Base-by-base conservation (phyloP, 2,329 filamentous ascomycete genomes). In the Claviceps africana region DNA sequence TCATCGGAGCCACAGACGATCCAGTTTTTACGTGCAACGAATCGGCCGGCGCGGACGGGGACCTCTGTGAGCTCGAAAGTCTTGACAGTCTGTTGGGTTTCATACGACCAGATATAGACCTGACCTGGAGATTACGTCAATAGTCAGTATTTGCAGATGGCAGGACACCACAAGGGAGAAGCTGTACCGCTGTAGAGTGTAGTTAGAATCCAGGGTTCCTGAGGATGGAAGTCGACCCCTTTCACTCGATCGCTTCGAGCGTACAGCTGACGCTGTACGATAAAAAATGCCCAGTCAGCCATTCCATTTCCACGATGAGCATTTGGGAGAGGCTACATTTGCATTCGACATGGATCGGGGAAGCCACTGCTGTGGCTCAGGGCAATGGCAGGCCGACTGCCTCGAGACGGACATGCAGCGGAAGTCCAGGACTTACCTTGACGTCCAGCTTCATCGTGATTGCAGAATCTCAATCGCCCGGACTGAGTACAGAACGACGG, bases 11-110 rank as follows among this genome's bases (percentile, higher is more conserved):
- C 93, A 72, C 88, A 93, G 52, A 95, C 88, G 61, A 95, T 94
- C 93, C 93, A 98, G 72, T 97, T 98, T 82, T 98, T 98, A 62
- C 93, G 82, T 60, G 93, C 88, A 65, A 98, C 82, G 70, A 98
- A 98, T 61, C 93, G 87, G 64, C 93, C 93, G 56, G 93, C 93
- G 70, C 93, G 86, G 54, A 98, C 91, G 58, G 93, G 93, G 49
- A 98, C 93, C 77, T 98, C 93, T 66, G 91, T 96, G 59, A 97
- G 83, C 74, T 98, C 93, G 70, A 98, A 98, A 4, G 91, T 96
- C 77, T 97, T 97, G 72, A 98, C 88, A 57, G 97, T 90, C 57
- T 90, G 86, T 69, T 95, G 89, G 50, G 89, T 94, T 72, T 95
- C 91, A 71, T 95, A 95, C 35, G 91, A 96, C 90, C 93, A 97